phyloP scores from a whole-genome alignment of 1,284 basidiomycete species.

The Irpex sp. region DNA sequence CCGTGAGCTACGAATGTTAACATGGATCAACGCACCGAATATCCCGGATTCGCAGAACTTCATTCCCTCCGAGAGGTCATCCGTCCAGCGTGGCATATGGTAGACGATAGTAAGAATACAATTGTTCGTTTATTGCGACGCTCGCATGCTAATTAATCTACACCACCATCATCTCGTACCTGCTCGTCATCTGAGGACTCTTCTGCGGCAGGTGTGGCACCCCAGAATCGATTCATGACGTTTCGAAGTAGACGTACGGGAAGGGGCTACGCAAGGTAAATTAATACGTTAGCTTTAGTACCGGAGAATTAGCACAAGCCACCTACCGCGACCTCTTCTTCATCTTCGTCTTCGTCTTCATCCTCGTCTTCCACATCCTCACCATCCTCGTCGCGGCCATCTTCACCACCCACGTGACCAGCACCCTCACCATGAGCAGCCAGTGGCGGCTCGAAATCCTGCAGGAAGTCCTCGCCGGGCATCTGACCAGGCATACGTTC shows the following conservation, averaged over 20 bases:
- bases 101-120: not conserved
- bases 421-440: slow-evolving; percentile 8
- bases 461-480: slow-evolving; percentile 21
- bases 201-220: slow-evolving; percentile 29
- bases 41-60: not conserved
- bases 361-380: slow-evolving; percentile 20
- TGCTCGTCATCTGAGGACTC: slow-evolving; percentile 30
- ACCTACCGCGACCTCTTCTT: slow-evolving; percentile 45
- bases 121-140: not conserved
- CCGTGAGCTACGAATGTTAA: not conserved
- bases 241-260: slow-evolving; percentile 58
- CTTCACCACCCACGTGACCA: slow-evolving; percentile 15
- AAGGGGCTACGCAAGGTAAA: slow-evolving; percentile 44
- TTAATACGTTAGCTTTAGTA: slow-evolving; percentile 1
- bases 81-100: not conserved
- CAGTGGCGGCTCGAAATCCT: slow-evolving; percentile 4
- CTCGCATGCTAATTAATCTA: not conserved
- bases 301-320: not conserved
- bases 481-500: slow-evolving; percentile 24
- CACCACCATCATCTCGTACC: not conserved
- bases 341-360: slow-evolving; percentile 27
- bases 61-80: not conserved
- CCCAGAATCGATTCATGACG: slow-evolving; percentile 59
- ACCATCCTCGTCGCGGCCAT: slow-evolving; percentile 25
- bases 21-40: not conserved